Conservation (phyloP, 2,329 filamentous ascomycete genomes). For the Talaromyces sp. region DNA sequence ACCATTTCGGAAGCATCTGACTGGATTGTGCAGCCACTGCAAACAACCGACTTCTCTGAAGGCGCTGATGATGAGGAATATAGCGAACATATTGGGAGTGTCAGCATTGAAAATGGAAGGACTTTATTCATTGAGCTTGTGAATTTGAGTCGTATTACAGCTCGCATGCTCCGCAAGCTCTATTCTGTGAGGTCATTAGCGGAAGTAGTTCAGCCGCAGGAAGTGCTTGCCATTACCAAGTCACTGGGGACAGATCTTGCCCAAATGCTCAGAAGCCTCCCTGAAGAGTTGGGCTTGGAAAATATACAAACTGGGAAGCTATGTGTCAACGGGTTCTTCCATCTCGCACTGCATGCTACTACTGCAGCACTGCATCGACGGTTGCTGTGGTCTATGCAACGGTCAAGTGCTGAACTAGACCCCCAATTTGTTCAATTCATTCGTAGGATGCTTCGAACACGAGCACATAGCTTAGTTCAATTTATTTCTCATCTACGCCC, state of each 20-base stretch:
- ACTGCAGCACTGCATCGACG: conserved; percentile 9
- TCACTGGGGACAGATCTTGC: conserved; percentile 7
- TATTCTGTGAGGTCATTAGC: conserved; percentile 7
- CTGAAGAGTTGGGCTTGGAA: conserved; percentile 6
- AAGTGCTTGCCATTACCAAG: conserved; percentile 10
- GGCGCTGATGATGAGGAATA: conserved; percentile 3
- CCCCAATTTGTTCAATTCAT: conserved; percentile 4
- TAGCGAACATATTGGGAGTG: conserved; percentile 7
- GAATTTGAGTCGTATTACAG: conserved; percentile 5
- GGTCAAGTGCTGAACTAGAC: background rate
- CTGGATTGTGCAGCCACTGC: conserved; percentile 7
- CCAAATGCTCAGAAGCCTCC: conserved; percentile 1
- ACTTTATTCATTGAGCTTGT: conserved; percentile 5
- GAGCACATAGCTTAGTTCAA: conserved; percentile 5
- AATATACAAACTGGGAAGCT: conserved; percentile 6
- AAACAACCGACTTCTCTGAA: conserved; percentile 9
- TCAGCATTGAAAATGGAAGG: conserved; percentile 10
- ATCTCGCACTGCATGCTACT: conserved; percentile 10
- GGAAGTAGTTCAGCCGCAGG: conserved; percentile 3
- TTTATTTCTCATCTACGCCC: conserved; percentile 8
- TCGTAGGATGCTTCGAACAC: conserved; percentile 4
- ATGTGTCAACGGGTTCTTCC: conserved; percentile 8
- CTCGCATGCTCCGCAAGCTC: conserved; percentile 4
- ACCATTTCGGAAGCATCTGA: conserved; percentile 4
- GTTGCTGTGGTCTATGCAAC: conserved; percentile 6